A percentile compares a stretch with the other conserved stretches of the same genome.
Conservation (phyloP, 306 rosid species). For the Prunus armeniaca region DNA sequence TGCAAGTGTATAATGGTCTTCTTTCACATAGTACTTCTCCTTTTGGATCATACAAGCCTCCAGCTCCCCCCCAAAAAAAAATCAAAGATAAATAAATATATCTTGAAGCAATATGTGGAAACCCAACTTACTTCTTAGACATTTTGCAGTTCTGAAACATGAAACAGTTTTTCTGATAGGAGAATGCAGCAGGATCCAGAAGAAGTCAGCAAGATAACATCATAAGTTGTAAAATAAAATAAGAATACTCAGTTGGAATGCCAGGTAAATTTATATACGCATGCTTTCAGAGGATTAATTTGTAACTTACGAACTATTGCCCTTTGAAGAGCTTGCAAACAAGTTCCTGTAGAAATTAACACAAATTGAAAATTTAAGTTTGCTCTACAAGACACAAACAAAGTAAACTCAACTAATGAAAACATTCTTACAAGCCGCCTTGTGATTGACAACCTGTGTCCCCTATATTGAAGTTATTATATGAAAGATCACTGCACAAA, state of each 20-base stretch:
- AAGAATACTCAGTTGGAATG: background rate
- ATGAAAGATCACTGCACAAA: slow-evolving; percentile 49
- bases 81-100: background rate
- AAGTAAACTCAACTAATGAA: background rate
- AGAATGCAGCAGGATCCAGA: slow-evolving; percentile 17
- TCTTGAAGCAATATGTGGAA: background rate
- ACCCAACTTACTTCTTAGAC: slow-evolving; percentile 42
- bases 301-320: slow-evolving; percentile 49
- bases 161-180: slow-evolving; percentile 40
- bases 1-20: too few relatives aligned
- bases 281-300: background rate
- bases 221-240: background rate
- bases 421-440: slow-evolving; percentile 44
- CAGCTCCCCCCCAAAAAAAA: too few relatives aligned
- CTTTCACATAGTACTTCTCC: too few relatives aligned
- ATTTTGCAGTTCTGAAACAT: slow-evolving; percentile 38
- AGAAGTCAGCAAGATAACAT: slow-evolving; percentile 21
- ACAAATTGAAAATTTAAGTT: background rate
- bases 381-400: background rate
- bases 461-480: slow-evolving; percentile 43
- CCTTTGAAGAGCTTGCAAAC: slow-evolving; percentile 46
- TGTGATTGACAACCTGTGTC: slow-evolving; percentile 39
- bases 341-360: slow-evolving; percentile 42
- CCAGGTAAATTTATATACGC: background rate
- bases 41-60: too few relatives aligned